A percentile compares a stretch with the other conserved stretches of the same genome.
These are phyloP conservation scores for Kwoniella pini DNA, from an alignment of 768 basidiomycete genomes.

Conservation along the genomic window DNA sequence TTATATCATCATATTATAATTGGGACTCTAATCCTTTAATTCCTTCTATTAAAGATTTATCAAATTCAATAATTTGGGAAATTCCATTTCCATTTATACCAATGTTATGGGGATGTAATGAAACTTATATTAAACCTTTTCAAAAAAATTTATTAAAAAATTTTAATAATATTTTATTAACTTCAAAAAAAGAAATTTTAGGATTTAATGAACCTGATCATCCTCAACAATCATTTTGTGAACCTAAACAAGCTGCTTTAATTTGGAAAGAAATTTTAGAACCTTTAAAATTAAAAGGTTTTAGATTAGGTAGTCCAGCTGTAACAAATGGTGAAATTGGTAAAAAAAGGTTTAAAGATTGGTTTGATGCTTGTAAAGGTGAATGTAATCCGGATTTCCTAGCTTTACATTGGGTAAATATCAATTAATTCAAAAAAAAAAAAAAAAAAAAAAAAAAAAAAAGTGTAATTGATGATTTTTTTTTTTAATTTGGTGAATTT, in stretches of 20 bases:
- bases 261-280: constrained; percentile 63
- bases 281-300: constrained; percentile 59
- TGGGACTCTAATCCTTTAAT: constrained; percentile 26
- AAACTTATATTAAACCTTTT: constrained; percentile 21
- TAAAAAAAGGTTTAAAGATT: constrained; percentile 63
- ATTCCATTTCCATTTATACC: constrained; percentile 34
- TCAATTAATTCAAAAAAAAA: too few species aligned
- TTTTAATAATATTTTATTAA: constrained; percentile 17
- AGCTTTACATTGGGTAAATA: constrained; percentile 59
- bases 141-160: constrained; percentile 2
- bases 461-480: too few species aligned
- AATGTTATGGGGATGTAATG: constrained; percentile 37
- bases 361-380: constrained; percentile 59
- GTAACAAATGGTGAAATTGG: constrained; percentile 61
- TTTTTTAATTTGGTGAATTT: constrained; percentile 51
- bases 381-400: constrained; percentile 65
- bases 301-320: constrained; percentile 63
- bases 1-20: constrained; percentile 34
- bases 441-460: too few species aligned
- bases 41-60: constrained; percentile 3
- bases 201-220: constrained; percentile 54
- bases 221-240: constrained; percentile 60
- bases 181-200: constrained; percentile 20
- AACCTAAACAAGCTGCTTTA: constrained; percentile 59
- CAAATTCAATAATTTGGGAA: constrained; percentile 1